Evolutionary conservation across 257 asterid species (phyloP).

Genomic region (Nicotiana knightiana): DNA sequence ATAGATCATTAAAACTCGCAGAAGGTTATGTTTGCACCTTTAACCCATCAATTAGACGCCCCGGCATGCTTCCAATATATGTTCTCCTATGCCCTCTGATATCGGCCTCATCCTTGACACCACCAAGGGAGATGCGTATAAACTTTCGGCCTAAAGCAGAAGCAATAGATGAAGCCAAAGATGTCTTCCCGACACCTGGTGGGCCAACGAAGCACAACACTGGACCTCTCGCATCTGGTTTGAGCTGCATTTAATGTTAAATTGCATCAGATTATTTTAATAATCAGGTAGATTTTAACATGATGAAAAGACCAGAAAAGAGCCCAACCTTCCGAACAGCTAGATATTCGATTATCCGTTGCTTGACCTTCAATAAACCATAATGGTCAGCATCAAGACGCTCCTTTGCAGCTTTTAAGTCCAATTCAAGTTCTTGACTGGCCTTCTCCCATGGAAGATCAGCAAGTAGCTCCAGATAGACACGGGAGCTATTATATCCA

Average conservation of each 20-base stretch:
- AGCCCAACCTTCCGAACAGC: conserved; percentile 91
- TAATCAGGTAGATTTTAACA: background rate
- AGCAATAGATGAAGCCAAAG: conserved; percentile 95
- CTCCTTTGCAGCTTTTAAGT: conserved; percentile 83
- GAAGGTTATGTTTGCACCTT: conserved; percentile 41
- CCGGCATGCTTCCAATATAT: conserved; percentile 99
- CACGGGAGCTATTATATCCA: conserved; percentile 92
- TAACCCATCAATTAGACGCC: conserved; percentile 96
- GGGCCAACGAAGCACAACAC: conserved; percentile 99
- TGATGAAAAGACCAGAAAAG: conserved; percentile 5
- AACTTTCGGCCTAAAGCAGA: conserved; percentile 96
- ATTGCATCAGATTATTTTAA: background rate
- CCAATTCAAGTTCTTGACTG: conserved; percentile 73
- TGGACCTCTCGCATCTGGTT: conserved; percentile 98
- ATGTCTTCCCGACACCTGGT: conserved; percentile 99
- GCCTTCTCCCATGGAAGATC: conserved; percentile 96
- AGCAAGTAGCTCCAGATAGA: conserved; percentile 93
- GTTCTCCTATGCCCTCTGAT: conserved; percentile 98
- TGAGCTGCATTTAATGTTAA: conserved; percentile 59
- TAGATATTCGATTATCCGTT: conserved; percentile 91
- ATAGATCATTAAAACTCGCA: background rate
- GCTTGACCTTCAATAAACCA: conserved; percentile 91
- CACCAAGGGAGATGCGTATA: conserved; percentile 95
- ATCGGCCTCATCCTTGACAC: conserved; percentile 98
- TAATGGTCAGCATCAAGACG: conserved; percentile 89